Base-by-base conservation (phyloP, 1,284 basidiomycete genomes). In the Cutaneotrichosporon dermatis region DNA sequence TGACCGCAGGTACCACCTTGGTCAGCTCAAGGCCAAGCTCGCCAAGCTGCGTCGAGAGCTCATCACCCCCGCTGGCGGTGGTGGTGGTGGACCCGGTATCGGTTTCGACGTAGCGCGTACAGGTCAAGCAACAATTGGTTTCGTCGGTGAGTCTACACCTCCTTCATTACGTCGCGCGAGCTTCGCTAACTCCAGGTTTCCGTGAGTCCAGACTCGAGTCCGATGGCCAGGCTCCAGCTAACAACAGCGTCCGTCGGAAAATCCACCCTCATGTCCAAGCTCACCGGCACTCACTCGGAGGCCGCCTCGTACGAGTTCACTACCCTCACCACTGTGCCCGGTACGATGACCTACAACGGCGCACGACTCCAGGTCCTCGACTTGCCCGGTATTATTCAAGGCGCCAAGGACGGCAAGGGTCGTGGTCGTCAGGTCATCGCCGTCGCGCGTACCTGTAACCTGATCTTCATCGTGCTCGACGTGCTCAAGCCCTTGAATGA, bases 241-340 rank as follows among this genome's bases (percentile, higher is more conserved):
- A 51, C 50, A 8, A 11, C 50, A 51, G 50, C 54, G 36, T 55
- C 54, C 4, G 54, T 55, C 69, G 77, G 76, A 41, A 82, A 99
- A 87, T 97, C 92, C 33, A 96, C 92, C 1, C 82, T 96, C 54
- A 99, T 99, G 95, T 94, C 93, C 48, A 97, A 95, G 74, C 82
- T 99, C 61, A 99, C 95, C 75, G 96, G 96, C 57, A 99, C 95
- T 16, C 90, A 94, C 70, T 98, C 94, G 43, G 93, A 97, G 79
- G 88, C 88, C n/a, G 97, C 96, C 6, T 94, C 90, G 64, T 99
- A 99, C 74, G 95, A 99, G 77, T 99, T 99, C 81, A 99, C 96
- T 8, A 83, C 82, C 33, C 69, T 82, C 41, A 79, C 76, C 6
- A 78, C 76, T 8, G 94, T 99, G 1, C 96, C 96, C 6, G 96